Conservation (phyloP, 352 stramenopile species). For the Phytophthora cryptogea region DNA sequence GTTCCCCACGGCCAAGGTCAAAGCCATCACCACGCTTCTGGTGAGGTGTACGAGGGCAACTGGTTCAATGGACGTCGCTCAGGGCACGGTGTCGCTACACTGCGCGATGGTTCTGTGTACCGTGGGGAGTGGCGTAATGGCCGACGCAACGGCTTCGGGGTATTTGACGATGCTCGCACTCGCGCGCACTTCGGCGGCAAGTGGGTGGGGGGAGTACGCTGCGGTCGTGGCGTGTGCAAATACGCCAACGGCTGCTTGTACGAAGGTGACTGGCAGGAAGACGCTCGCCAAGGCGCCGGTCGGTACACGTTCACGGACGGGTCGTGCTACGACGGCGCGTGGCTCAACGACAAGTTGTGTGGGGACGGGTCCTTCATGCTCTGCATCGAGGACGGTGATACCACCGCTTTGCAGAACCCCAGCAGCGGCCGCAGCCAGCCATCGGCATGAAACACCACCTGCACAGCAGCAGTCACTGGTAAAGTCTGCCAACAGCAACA, state of each 20-base stretch:
- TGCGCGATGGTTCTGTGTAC: conserved; percentile 83
- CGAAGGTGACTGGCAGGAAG: conserved; percentile 82
- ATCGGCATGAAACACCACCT: neutral
- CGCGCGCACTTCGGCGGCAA: conserved; percentile 81
- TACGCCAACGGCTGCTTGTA: conserved; percentile 76
- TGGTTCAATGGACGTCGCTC: conserved; percentile 56
- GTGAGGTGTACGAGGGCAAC: conserved; percentile 57
- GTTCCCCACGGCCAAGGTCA: conserved; percentile 64
- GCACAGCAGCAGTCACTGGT: neutral
- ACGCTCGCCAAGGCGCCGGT: conserved; percentile 79
- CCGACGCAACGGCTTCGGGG: conserved; percentile 84
- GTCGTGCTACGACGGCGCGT: conserved; percentile 86
- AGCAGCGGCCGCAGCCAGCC: neutral
- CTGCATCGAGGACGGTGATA: conserved; percentile 32
- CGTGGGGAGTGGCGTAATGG: conserved; percentile 84
- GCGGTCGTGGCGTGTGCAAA: conserved; percentile 55
- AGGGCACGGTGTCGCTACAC: conserved; percentile 53
- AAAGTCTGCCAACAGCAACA: neutral
- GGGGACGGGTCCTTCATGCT: conserved; percentile 73
- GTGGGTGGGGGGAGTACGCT: conserved; percentile 82
- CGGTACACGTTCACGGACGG: conserved; percentile 75
- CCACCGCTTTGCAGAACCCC: neutral
- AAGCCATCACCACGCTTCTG: conserved; percentile 36
- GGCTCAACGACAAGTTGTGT: conserved; percentile 74
- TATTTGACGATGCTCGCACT: conserved; percentile 55